Evolutionary conservation across 2,329 filamentous ascomycete genomes (phyloP), one percentile per base, ranked within the genome.

Genomic region (Cylindrodendrum hubeiense): DNA sequence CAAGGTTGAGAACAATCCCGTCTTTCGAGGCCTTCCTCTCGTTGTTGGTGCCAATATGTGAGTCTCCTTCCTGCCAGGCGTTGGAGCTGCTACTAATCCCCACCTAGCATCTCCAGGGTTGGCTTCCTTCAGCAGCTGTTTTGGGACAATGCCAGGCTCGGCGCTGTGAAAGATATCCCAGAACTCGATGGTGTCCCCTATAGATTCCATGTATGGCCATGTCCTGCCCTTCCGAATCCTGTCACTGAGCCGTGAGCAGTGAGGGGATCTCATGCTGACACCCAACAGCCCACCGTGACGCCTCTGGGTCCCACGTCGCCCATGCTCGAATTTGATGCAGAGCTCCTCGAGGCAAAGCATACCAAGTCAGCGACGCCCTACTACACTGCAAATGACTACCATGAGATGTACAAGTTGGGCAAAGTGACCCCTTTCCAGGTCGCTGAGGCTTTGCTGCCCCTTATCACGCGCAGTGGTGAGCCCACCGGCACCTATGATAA

Each of bases 331-430:
- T 78, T 86, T 37, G 81, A 80, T 3, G 69, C 80, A 0, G 79
- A 83, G 37, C 79, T 86, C 4, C 77, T 79, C 51, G 75, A 77
- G 49, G 78, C 79, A 12, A 80, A 81, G 52, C 79, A 85, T 8
- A 74, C 79, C 17, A 76, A 80, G 47, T 74, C 82, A 13, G 71
- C 78, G 5, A 83, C 82, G 17, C 85, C 87, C 47, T 93, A 92
- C 80, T 88, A 90, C 77, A 92, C 92, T 4, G 87, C 90, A 24
- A 85, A 87, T 13, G 93, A 97, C 80, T 97, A 94, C 76, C 90
- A 94, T 76, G 86, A 87, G 55, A 86, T 92, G 43, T 97, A 95
- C 81, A 86, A 85, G 67, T 88, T 88, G 5, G 92, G 93, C 54
- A 82, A 86, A 65, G 76, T 91, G 62, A 96, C 93, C 0, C 94